Conservation (phyloP, 116 monocot genomes). For the Dioscorea cayenensis region DNA sequence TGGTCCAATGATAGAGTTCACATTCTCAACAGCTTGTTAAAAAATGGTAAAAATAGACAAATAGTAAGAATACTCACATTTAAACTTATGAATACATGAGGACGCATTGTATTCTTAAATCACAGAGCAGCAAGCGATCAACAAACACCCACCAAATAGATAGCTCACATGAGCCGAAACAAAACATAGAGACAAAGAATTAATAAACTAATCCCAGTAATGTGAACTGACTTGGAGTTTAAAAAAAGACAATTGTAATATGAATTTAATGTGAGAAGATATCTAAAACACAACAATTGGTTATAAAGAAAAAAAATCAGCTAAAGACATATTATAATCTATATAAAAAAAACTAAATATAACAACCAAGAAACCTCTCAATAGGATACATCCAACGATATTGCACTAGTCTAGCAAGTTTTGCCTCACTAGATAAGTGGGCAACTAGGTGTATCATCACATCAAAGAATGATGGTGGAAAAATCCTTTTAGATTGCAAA, state of each 20-base stretch:
- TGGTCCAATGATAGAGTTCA: conserved; percentile 77
- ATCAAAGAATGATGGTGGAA: conserved; percentile 6
- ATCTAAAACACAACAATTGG: background rate
- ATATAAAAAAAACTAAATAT: background rate
- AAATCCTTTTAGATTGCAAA: conserved; percentile 1
- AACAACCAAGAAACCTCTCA: background rate
- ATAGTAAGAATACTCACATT: background rate
- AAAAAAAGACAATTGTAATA: background rate
- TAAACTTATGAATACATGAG: no score
- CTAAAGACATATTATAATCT: background rate
- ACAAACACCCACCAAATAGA: no score
- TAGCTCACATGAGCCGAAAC: no score
- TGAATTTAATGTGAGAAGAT: background rate
- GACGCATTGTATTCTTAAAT: no score
- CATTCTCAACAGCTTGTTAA: conserved; percentile 86
- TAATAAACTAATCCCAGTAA: no score
- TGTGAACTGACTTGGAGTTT: no score
- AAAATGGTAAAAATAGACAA: conserved; percentile 1
- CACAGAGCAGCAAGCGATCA: no score
- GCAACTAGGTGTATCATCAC: conserved; percentile 8
- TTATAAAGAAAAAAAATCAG: no score
- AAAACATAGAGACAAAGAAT: no score
- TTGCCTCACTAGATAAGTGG: conserved; percentile 7
- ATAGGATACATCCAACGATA: conserved; percentile 11
- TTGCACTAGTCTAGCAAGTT: conserved; percentile 5